Evolutionary conservation across 2,329 filamentous ascomycete species (phyloP).

Genomic region (Tolypocladium ovalisporum): DNA sequence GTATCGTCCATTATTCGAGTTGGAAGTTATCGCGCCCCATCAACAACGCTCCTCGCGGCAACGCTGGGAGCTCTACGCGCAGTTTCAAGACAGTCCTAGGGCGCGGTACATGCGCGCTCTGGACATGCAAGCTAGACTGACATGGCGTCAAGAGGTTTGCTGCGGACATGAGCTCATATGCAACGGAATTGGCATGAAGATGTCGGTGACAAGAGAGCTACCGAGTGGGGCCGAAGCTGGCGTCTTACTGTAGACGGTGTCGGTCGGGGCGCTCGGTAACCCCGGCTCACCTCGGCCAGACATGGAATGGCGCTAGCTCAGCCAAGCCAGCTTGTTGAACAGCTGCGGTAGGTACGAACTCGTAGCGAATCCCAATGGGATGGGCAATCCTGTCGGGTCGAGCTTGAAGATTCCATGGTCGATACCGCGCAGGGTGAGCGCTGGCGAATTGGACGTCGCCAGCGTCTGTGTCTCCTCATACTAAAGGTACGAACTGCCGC

Average conservation of each 20-base stretch:
- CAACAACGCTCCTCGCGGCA: not conserved
- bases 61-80: not conserved
- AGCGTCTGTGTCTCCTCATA: too few species aligned
- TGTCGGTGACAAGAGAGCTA: too few species aligned
- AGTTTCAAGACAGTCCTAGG: not conserved
- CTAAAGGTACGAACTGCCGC: too few species aligned
- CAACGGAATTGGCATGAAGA: not conserved
- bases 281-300: not conserved
- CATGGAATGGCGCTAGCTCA: not conserved
- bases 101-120: not conserved
- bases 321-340: not conserved
- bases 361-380: not conserved
- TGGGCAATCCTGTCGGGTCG: not conserved
- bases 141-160: not conserved
- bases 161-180: not conserved
- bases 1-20: not conserved
- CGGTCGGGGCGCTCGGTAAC: not conserved
- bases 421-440: not conserved
- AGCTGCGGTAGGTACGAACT: too few species aligned
- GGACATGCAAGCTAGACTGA: not conserved
- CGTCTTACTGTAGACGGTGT: not conserved
- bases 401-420: not conserved
- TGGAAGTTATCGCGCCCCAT: not conserved
- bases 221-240: not conserved
- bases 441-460: too few species aligned